These are phyloP conservation scores for Aspergillus nidulans DNA, from an alignment of 495 filamentous ascomycete genomes.

Conservation along the genomic window DNA sequence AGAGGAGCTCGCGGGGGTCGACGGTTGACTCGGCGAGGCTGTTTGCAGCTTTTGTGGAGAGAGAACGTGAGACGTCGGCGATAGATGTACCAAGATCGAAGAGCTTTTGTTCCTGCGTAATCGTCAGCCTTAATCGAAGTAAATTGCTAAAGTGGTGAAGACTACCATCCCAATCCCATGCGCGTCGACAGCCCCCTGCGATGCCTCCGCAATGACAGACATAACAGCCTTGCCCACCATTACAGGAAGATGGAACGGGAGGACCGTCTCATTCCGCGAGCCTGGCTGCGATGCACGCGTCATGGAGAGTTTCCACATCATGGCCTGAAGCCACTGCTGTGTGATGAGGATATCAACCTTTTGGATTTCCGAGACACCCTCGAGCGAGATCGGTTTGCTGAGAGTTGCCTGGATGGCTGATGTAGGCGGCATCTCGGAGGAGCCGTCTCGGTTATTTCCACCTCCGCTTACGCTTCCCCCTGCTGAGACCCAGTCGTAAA, in stretches of 20 bases:
- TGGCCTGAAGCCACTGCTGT: constrained; percentile 58
- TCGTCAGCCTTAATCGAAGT: neutral
- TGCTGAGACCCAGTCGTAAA: constrained; percentile 42
- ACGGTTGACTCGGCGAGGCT: constrained; percentile 29
- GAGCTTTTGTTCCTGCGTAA: constrained; percentile 38
- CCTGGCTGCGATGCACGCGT: constrained; percentile 46
- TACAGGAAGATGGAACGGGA: constrained; percentile 57
- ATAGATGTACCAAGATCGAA: constrained; percentile 37
- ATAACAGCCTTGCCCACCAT: constrained; percentile 52
- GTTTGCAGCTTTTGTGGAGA: constrained; percentile 28
- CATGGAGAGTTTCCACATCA: constrained; percentile 60
- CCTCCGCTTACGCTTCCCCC: constrained; percentile 19
- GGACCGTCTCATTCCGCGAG: constrained; percentile 38
- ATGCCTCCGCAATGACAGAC: constrained; percentile 47
- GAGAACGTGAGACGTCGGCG: constrained; percentile 35
- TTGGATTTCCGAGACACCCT: constrained; percentile 51
- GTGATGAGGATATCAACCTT: constrained; percentile 59
- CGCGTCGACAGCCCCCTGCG: constrained; percentile 51
- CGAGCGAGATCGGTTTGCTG: constrained; percentile 34
- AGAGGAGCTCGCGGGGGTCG: constrained; percentile 38
- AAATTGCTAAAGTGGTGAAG: neutral
- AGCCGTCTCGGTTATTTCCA: constrained; percentile 33
- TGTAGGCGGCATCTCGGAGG: constrained; percentile 33
- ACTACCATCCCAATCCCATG: constrained; percentile 62
- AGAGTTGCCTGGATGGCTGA: constrained; percentile 38